Conservation (phyloP, 768 basidiomycete genomes). For the Omphalotus guepiniiformis region DNA sequence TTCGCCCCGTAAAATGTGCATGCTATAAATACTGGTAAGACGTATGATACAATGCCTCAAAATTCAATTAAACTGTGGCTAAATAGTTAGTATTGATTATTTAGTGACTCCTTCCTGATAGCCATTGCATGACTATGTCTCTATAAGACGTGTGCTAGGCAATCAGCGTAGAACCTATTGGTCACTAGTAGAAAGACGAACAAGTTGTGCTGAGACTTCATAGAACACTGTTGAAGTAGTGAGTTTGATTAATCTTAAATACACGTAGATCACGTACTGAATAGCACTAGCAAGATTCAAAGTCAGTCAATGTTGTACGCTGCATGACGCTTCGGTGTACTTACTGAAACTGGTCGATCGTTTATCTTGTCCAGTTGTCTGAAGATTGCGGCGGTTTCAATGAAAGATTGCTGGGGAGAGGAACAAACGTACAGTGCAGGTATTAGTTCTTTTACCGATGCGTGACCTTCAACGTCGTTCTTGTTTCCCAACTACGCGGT, state of each 20-base stretch:
- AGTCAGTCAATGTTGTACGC: neutral
- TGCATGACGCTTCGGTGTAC: conserved; percentile 24
- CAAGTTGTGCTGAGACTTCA: conserved; percentile 95
- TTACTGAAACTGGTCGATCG: conserved; percentile 80
- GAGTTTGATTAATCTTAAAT: neutral
- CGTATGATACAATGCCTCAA: neutral
- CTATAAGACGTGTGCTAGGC: conserved; percentile 8
- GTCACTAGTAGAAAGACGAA: conserved; percentile 29
- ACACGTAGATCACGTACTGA: conserved; percentile 47
- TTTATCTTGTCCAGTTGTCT: conserved; percentile 79
- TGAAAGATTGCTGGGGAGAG: neutral
- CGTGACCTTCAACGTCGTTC: conserved; percentile 78
- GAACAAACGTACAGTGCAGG: conserved; percentile 5
- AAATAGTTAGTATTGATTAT: too few relatives aligned
- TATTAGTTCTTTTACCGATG: conserved; percentile 58
- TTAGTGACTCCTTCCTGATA: conserved; percentile 71
- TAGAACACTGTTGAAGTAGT: conserved; percentile 68
- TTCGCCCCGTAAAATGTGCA: too few relatives aligned
- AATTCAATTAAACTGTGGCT: neutral
- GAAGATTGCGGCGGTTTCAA: conserved; percentile 1
- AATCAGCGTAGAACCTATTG: neutral
- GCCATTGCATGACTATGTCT: conserved; percentile 88
- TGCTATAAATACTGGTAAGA: neutral
- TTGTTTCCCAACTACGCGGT: conserved; percentile 89
- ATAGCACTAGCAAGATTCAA: conserved; percentile 53